Conservation (phyloP, 768 basidiomycete genomes). For the Russula dissimulans region DNA sequence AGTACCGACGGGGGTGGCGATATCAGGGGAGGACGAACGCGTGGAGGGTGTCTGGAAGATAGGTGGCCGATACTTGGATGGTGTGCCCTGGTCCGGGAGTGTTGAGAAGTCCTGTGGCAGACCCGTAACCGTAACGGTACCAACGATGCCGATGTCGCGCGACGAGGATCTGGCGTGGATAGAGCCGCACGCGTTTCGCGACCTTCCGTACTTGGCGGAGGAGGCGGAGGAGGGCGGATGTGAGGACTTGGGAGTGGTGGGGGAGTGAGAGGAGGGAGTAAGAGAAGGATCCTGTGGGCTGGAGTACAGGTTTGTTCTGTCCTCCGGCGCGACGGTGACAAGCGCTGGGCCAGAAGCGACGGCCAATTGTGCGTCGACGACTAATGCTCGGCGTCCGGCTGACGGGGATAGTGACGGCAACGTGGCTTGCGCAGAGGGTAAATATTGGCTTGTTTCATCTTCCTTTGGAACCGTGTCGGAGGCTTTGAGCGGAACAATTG, state of each 20-base stretch:
- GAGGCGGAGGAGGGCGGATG: not conserved
- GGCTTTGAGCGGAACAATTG: conserved; percentile 5
- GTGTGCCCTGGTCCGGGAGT: not conserved
- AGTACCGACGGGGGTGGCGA: conserved; percentile 4
- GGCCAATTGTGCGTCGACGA: conserved; percentile 10
- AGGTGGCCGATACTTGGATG: conserved; percentile 26
- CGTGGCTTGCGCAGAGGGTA: not conserved
- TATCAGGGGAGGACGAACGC: conserved; percentile 26
- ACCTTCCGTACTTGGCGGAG: no score
- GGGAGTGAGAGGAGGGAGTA: conserved; percentile 9
- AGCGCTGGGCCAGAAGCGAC: not conserved
- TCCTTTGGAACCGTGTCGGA: not conserved
- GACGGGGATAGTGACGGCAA: not conserved
- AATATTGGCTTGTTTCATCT: not conserved
- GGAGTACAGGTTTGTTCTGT: not conserved
- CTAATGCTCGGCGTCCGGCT: not conserved
- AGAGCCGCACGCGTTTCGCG: not conserved
- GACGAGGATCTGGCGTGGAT: conserved; percentile 33
- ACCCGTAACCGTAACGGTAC: conserved; percentile 27
- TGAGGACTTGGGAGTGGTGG: not conserved
- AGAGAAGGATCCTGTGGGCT: not conserved
- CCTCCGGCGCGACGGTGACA: not conserved
- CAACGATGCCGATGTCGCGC: conserved; percentile 46
- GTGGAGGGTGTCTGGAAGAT: conserved; percentile 32
- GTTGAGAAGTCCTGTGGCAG: conserved; percentile 21